Percentiles rank a stretch among this genome's conserved stretches.
Evolutionary conservation across 352 stramenopile genomes (phyloP).

Genomic region (Phytophthora pini): DNA sequence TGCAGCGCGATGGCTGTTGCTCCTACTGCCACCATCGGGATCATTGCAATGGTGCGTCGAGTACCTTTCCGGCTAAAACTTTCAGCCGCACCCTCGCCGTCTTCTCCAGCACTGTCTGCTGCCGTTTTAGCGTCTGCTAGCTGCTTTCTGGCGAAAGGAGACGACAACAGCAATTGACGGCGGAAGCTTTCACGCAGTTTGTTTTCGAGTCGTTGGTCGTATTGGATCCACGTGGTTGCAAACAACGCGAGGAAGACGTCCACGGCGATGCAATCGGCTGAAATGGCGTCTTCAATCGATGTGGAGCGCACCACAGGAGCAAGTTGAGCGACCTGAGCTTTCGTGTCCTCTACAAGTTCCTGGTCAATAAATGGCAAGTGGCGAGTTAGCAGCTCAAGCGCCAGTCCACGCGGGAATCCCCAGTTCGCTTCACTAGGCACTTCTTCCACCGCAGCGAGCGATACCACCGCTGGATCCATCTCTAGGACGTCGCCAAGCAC

Average conservation of each 20-base stretch:
- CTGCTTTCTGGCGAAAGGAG: constrained; percentile 31
- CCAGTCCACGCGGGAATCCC: constrained; percentile 41
- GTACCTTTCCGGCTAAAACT: constrained; percentile 13
- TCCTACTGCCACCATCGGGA: constrained; percentile 18
- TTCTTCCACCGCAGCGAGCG: constrained; percentile 45
- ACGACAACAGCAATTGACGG: constrained; percentile 43
- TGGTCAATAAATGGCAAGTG: constrained; percentile 50
- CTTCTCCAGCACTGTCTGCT: background rate
- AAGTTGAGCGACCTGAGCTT: constrained; percentile 10
- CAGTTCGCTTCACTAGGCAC: constrained; percentile 35
- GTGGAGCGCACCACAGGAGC: constrained; percentile 13
- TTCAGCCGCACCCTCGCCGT: background rate
- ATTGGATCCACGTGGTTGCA: constrained; percentile 47
- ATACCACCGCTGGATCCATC: constrained; percentile 44
- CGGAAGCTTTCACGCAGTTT: constrained; percentile 60
- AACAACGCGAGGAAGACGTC: constrained; percentile 65
- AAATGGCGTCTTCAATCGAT: constrained; percentile 8
- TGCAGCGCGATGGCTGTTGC: constrained; percentile 12
- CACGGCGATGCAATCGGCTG: constrained; percentile 37
- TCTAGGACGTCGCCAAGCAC: constrained; percentile 72
- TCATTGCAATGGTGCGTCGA: constrained; percentile 12
- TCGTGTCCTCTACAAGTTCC: constrained; percentile 13
- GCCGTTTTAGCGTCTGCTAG: constrained; percentile 8
- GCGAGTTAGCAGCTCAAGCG: constrained; percentile 39
- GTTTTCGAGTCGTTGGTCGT: constrained; percentile 47